Evolutionary conservation across 2,329 filamentous ascomycete genomes (phyloP).

Genomic region (Balansia obtecta): DNA sequence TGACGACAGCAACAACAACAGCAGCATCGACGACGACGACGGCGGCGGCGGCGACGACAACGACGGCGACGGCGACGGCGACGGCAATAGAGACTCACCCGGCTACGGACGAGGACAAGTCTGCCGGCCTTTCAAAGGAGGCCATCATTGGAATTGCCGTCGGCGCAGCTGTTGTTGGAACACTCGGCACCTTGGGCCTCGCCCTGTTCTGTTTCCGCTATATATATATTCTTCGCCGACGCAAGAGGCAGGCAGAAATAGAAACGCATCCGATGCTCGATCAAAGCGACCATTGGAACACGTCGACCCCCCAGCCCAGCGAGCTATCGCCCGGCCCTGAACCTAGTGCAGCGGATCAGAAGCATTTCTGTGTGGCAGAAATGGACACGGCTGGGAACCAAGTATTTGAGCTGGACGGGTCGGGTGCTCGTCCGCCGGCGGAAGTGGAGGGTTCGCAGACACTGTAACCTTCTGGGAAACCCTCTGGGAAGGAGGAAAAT

Average conservation of each 20-base stretch:
- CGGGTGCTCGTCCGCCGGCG: neutral
- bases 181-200: slow-evolving; percentile 14
- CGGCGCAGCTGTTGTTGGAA: slow-evolving; percentile 20
- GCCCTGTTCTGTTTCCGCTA: slow-evolving; percentile 15
- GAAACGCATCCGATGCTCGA: slow-evolving; percentile 21
- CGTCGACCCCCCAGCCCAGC: slow-evolving; percentile 9
- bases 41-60: neutral
- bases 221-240: slow-evolving; percentile 19
- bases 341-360: slow-evolving; percentile 6
- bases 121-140: slow-evolving; percentile 19
- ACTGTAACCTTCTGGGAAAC: too few relatives aligned
- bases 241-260: slow-evolving; percentile 13
- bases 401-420: slow-evolving; percentile 10
- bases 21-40: too few relatives aligned
- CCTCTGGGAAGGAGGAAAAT: neutral
- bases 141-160: slow-evolving; percentile 28
- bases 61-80: neutral
- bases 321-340: slow-evolving; percentile 12
- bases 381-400: neutral
- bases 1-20: neutral
- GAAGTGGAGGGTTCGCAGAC: slow-evolving; percentile 9
- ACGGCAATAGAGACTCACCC: neutral
- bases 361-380: slow-evolving; percentile 6
- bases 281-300: slow-evolving; percentile 8
- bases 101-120: neutral